Percentiles rank a stretch among this genome's conserved stretches.
Evolutionary conservation across 768 basidiomycete genomes (phyloP).

Genomic region (Lactarius hatsudake): DNA sequence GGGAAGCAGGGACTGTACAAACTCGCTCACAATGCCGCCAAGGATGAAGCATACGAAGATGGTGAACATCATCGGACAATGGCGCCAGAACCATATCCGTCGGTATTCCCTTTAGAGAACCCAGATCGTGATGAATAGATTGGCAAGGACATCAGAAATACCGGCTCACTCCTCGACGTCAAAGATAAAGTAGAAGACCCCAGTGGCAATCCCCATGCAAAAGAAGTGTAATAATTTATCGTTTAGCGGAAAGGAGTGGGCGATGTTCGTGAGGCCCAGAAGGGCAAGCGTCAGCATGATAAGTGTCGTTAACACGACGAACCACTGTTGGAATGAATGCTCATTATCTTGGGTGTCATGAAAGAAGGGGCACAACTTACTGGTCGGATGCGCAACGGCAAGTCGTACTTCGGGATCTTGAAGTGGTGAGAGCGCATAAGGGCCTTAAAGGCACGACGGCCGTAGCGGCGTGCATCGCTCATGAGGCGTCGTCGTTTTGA

Average conservation of each 20-base stretch:
- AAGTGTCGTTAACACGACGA: conserved; percentile 63
- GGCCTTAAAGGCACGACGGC: conserved; percentile 48
- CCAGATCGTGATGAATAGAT: background rate
- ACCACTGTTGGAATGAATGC: conserved; percentile 55
- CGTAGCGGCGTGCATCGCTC: conserved; percentile 36
- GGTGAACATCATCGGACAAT: conserved; percentile 67
- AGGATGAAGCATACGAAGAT: conserved; percentile 69
- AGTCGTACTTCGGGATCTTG: conserved; percentile 60
- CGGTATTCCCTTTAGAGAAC: conserved; percentile 56
- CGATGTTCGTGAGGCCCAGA: conserved; percentile 73
- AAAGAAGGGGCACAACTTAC: conserved; percentile 38
- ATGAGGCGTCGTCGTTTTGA: conserved; percentile 1
- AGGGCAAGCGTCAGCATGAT: conserved; percentile 71
- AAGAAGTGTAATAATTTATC: conserved; percentile 80
- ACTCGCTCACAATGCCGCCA: conserved; percentile 77
- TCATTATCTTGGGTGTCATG: background rate
- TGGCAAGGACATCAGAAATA: conserved; percentile 8
- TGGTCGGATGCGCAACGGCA: conserved; percentile 71
- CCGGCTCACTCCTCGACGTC: conserved; percentile 80
- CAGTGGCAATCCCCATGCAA: conserved; percentile 72
- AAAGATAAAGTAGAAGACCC: conserved; percentile 81
- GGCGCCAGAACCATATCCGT: conserved; percentile 86
- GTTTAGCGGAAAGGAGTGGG: conserved; percentile 63
- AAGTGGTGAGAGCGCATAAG: conserved; percentile 72
- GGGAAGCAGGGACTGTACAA: conserved; percentile 77